phyloP scores from a whole-genome alignment of 176 grass and related monocot genomes.

The Pharus latifolius region DNA sequence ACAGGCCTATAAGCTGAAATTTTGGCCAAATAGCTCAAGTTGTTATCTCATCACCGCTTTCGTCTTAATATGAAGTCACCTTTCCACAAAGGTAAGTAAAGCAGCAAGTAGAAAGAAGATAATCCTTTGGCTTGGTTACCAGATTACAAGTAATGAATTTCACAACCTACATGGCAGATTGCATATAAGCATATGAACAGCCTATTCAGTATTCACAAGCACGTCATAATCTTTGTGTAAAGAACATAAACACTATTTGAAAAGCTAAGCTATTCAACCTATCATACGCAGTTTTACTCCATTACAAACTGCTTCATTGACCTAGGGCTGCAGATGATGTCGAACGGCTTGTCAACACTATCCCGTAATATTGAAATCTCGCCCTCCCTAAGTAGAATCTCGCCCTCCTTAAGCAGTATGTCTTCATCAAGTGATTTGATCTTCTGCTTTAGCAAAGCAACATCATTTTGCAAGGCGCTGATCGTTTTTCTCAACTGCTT shows the following conservation, averaged over 20 bases:
- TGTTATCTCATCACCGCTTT: no score
- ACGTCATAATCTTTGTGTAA: background rate
- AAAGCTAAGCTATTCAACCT: background rate
- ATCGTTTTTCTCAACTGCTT: slow-evolving; percentile 31
- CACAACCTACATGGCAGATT: background rate
- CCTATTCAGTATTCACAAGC: background rate
- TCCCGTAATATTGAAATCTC: slow-evolving; percentile 60
- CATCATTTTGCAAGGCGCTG: slow-evolving; percentile 31
- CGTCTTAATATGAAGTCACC: background rate
- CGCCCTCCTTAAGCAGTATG: slow-evolving; percentile 52
- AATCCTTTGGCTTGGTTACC: background rate
- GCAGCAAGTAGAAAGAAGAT: background rate
- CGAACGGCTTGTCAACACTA: slow-evolving; percentile 29
- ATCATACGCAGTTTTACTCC: slow-evolving; percentile 29
- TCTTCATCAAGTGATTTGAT: slow-evolving; percentile 47
- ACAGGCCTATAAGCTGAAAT: no score
- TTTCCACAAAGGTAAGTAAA: background rate
- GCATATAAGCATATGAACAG: background rate
- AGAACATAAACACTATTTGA: background rate
- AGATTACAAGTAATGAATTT: background rate
- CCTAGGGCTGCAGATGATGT: slow-evolving; percentile 26
- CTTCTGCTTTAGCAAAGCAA: slow-evolving; percentile 36
- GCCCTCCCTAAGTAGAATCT: slow-evolving; percentile 50
- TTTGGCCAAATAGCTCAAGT: no score
- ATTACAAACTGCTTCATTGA: slow-evolving; percentile 22